Evolutionary conservation across 768 basidiomycete species (phyloP).

Genomic region (Russula ochroleuca): DNA sequence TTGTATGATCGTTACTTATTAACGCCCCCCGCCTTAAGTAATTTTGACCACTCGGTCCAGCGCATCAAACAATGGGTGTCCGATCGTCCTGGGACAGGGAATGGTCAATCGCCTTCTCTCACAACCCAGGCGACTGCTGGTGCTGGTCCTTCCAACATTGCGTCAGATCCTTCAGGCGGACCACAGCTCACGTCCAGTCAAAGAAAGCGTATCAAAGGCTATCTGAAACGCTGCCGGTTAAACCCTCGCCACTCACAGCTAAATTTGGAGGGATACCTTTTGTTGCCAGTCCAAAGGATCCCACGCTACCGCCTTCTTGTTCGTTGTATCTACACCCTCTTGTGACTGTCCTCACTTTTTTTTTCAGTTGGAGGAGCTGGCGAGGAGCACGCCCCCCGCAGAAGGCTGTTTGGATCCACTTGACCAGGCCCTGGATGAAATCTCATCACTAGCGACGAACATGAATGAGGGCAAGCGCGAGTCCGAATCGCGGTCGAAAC

Average conservation of each 20-base stretch:
- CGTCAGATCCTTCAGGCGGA: slow-evolving; percentile 40
- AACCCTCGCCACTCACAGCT: slow-evolving; percentile 91
- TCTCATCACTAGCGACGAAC: slow-evolving; percentile 81
- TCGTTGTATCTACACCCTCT: slow-evolving; percentile 34
- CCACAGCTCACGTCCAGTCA: slow-evolving; percentile 71
- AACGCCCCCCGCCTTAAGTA: slow-evolving; percentile 44
- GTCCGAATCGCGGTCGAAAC: slow-evolving; percentile 83
- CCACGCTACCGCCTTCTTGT: slow-evolving; percentile 95
- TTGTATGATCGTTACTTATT: slow-evolving; percentile 20
- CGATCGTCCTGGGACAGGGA: slow-evolving; percentile 44
- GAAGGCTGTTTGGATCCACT: slow-evolving; percentile 74
- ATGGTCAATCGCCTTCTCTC: slow-evolving; percentile 50
- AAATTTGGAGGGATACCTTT: slow-evolving; percentile 87
- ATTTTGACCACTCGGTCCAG: slow-evolving; percentile 89
- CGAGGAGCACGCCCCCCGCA: slow-evolving; percentile 77
- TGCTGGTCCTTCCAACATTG: slow-evolving; percentile 41
- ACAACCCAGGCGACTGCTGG: slow-evolving; percentile 41
- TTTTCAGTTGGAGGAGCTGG: slow-evolving; percentile 78
- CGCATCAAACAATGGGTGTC: slow-evolving; percentile 84
- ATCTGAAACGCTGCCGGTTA: slow-evolving; percentile 84
- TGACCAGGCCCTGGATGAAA: slow-evolving; percentile 81
- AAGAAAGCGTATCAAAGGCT: slow-evolving; percentile 81
- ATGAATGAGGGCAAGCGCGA: slow-evolving; percentile 99
- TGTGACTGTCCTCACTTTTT: not conserved
- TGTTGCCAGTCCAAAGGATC: slow-evolving; percentile 93